phyloP scores from a whole-genome alignment of 2,329 filamentous ascomycete species.

The Fusarium anguioides region DNA sequence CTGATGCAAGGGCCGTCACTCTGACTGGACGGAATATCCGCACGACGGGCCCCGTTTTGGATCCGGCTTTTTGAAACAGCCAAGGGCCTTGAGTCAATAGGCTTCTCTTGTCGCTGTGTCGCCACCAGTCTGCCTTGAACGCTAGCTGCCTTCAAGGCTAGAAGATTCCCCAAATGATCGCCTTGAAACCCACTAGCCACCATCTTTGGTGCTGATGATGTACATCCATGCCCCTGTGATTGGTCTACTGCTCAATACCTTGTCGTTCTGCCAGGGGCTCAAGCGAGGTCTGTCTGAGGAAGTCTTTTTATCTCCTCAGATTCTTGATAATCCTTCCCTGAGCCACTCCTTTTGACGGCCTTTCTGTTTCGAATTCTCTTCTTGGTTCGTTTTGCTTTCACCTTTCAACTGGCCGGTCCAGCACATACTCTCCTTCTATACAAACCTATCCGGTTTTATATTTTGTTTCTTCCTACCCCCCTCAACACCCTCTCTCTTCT shows the following conservation, averaged over 20 bases:
- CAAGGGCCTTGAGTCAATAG: constrained; percentile 28
- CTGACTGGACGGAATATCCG: constrained; percentile 34
- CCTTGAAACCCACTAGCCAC: constrained; percentile 38
- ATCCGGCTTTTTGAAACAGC: constrained; percentile 35
- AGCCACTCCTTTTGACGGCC: constrained; percentile 38
- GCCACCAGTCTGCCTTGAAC: constrained; percentile 28
- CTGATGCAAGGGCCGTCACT: constrained; percentile 28
- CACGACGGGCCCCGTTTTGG: constrained; percentile 32
- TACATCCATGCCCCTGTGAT: constrained; percentile 13
- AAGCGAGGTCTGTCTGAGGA: constrained; percentile 39
- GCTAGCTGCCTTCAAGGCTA: constrained; percentile 34
- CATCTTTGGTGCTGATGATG: constrained; percentile 30
- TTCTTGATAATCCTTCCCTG: constrained; percentile 41
- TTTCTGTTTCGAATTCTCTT: constrained; percentile 40
- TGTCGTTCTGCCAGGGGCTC: constrained; percentile 32
- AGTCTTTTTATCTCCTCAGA: constrained; percentile 23
- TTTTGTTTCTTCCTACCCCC: constrained; percentile 25
- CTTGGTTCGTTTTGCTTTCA: constrained; percentile 31
- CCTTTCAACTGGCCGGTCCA: constrained; percentile 41
- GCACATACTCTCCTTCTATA: constrained; percentile 26
- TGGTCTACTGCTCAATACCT: constrained; percentile 16
- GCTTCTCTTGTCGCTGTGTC: constrained; percentile 11
- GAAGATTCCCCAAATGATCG: constrained; percentile 31
- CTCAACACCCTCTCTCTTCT: constrained; percentile 29
- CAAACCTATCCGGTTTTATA: constrained; percentile 21